phyloP scores from a whole-genome alignment of 768 basidiomycete species.

The Agrocybe pediades region DNA sequence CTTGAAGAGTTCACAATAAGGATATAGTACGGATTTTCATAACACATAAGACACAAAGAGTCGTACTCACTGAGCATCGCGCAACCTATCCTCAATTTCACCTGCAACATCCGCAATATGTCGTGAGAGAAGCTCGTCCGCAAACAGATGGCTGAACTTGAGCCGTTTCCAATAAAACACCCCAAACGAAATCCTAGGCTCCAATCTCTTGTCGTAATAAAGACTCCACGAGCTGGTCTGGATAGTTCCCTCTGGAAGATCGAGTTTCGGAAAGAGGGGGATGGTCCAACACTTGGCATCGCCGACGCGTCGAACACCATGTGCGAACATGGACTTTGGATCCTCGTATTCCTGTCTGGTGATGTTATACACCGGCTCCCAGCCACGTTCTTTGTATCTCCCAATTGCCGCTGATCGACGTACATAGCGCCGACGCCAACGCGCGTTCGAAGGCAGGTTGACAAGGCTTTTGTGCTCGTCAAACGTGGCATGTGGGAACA shows the following conservation, averaged over 20 bases:
- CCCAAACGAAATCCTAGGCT: background rate
- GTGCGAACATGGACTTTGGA: conserved; percentile 16
- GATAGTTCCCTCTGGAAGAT: conserved; percentile 5
- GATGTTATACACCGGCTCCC: conserved; percentile 20
- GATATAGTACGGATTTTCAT: too few relatives aligned
- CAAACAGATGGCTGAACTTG: background rate
- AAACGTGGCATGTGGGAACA: conserved; percentile 45
- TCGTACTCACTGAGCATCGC: too few relatives aligned
- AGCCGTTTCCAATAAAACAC: background rate
- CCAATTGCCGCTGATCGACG: background rate
- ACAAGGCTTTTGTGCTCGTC: conserved; percentile 17
- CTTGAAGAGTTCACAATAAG: too few relatives aligned
- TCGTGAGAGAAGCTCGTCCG: background rate
- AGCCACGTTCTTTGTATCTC: conserved; percentile 41
- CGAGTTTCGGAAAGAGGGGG: conserved; percentile 7
- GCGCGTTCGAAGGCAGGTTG: background rate
- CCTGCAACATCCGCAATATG: background rate
- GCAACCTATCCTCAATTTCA: too few relatives aligned
- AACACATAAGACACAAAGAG: too few relatives aligned
- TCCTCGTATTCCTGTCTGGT: background rate
- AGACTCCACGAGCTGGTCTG: conserved; percentile 8
- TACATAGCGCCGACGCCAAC: conserved; percentile 7
- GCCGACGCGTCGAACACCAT: conserved; percentile 27
- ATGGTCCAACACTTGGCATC: conserved; percentile 31
- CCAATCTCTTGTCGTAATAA: background rate